phyloP scores from a whole-genome alignment of 441 rosid genomes.

The Adansonia grandidieri region DNA sequence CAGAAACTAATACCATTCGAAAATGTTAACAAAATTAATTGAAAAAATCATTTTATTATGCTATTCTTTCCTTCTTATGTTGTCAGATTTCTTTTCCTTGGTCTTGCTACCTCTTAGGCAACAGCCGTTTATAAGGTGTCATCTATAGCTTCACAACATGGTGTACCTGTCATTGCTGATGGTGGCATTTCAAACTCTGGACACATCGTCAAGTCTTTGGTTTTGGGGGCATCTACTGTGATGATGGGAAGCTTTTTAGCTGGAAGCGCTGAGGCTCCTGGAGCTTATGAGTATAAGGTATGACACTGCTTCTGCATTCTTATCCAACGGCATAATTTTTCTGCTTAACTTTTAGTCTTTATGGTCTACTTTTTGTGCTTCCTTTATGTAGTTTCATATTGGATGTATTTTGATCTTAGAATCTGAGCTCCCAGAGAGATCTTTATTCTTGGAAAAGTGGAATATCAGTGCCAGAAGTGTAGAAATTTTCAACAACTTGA shows the following conservation, averaged over 20 bases:
- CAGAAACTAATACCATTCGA: neutral
- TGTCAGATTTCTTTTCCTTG: neutral
- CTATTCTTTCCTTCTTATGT: neutral
- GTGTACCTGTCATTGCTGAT: constrained; percentile 86
- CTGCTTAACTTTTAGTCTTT: neutral
- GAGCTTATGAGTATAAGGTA: constrained; percentile 67
- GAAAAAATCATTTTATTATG: neutral
- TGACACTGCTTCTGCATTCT: neutral
- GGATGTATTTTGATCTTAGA: neutral
- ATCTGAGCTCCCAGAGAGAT: neutral
- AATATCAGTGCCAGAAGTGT: neutral
- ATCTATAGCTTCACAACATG: constrained; percentile 68
- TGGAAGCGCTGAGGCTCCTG: constrained; percentile 87
- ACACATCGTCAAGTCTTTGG: constrained; percentile 81
- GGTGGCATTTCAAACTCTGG: constrained; percentile 95
- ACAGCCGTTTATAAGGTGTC: constrained; percentile 93
- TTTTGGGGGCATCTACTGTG: constrained; percentile 84
- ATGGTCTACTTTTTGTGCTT: neutral
- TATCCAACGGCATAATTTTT: neutral
- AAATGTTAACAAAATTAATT: neutral
- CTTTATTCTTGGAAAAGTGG: neutral
- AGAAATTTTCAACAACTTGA: neutral
- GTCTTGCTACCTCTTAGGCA: constrained; percentile 53
- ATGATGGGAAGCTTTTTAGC: constrained; percentile 97
- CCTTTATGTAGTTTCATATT: neutral